Evolutionary conservation across 164 flowering plant species (phyloP).

Genomic region (Platanus orientalis): DNA sequence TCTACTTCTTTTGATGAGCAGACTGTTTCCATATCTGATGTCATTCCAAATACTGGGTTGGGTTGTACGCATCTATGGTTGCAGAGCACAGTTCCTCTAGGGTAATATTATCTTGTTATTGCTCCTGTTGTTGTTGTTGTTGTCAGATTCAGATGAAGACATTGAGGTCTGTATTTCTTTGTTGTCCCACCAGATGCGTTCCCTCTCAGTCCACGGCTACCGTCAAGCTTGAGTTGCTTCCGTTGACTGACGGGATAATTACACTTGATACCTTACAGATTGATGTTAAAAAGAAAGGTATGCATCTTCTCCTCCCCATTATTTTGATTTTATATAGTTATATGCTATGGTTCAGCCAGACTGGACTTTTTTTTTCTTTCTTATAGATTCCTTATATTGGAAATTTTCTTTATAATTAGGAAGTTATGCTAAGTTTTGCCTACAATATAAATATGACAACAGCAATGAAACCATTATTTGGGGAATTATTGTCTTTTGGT

Average conservation of each 20-base stretch:
- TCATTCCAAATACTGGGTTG: conserved; percentile 57
- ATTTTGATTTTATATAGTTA: background rate
- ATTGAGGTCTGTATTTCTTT: conserved; percentile 1
- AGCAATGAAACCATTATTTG: too few relatives aligned
- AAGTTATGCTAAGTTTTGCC: too few relatives aligned
- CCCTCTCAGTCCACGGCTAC: conserved; percentile 90
- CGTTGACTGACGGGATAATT: conserved; percentile 94
- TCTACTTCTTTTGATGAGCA: conserved; percentile 43
- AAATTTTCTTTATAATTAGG: too few relatives aligned
- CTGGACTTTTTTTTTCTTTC: background rate
- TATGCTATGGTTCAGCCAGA: background rate
- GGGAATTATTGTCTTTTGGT: too few relatives aligned
- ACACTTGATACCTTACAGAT: conserved; percentile 62
- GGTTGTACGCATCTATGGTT: conserved; percentile 92
- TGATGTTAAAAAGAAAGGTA: conserved; percentile 58
- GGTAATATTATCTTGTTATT: conserved; percentile 43
- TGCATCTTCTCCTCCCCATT: conserved; percentile 5
- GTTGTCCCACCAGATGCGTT: conserved; percentile 55
- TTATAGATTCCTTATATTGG: too few relatives aligned
- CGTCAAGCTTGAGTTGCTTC: conserved; percentile 91
- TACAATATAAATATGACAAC: too few relatives aligned
- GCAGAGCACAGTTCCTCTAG: conserved; percentile 95
- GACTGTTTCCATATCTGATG: conserved; percentile 45
- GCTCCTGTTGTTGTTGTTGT: background rate
- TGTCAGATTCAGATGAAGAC: background rate